Evolutionary conservation across 169 alveolate species (phyloP), one percentile per base, ranked within the genome.

Genomic region (Plasmodium knowlesi): DNA sequence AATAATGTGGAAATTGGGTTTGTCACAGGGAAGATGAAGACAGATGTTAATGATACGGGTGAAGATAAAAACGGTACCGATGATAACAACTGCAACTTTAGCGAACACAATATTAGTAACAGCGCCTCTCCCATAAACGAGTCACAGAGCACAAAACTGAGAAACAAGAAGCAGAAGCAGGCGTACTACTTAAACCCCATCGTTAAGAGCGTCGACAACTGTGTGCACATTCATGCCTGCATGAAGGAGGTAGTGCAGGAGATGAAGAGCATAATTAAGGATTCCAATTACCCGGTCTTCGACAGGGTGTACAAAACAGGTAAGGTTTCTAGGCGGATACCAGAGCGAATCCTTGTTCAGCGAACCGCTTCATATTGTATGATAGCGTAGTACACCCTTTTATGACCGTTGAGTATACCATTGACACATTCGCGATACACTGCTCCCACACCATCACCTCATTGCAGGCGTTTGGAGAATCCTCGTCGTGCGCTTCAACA

Each of bases 291-390:
- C 25, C 95, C 95, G 6, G 95, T 91, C 25, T 91, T 91, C 46
- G 95, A 91, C 78, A 6, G 95, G 10, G 95, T 91, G 8, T 91
- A 91, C 41, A 91, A 91, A 81, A 91, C 95, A 1, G 95, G 94
- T 89, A 67, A 12, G 61, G 61, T 16, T 16, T 50, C 22, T 19
- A 19, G 61, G 4, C n/a, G 54, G 54, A 10, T 10, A 4, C 16
- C 54, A 43, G 16, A 0, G 54, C n/a, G 54, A n/a, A 1, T 43
- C 54, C 2, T 43, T 43, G 54, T 4, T 43, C 61, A 50, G 0
- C 22, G 61, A 14, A 3, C n/a, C n/a, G n/a, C 14, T 1, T 79
- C 19, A 30, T 32, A 0, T 67, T 9, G 19, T 67, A 16, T 25
- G 76, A 8, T 19, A 50, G 25, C 61, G 61, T 12, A 50, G 61